Evolutionary conservation across 164 flowering plant species (phyloP).

Genomic region (Sedum album): DNA sequence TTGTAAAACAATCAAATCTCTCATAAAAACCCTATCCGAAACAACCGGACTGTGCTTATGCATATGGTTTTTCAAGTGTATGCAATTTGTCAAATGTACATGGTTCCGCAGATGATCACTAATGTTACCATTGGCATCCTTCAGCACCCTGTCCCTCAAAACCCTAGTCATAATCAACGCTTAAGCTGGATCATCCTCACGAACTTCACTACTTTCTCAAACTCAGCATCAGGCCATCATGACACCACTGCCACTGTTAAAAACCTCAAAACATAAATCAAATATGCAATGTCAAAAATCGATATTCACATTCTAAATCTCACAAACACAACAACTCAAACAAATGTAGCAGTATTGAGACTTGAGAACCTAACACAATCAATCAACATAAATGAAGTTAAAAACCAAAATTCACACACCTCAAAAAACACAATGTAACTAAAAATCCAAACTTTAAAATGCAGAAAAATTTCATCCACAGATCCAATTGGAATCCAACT

Average conservation of each 20-base stretch:
- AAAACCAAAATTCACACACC: no score
- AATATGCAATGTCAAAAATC: no score
- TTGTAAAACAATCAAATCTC: constrained; percentile 82
- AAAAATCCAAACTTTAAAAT: neutral
- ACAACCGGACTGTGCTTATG: constrained; percentile 71
- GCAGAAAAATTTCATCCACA: neutral
- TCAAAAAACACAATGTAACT: neutral
- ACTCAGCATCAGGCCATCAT: neutral
- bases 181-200: constrained; percentile 7
- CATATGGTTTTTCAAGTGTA: constrained; percentile 95
- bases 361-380: neutral
- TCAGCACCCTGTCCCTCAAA: constrained; percentile 57
- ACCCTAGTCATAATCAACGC: constrained; percentile 72
- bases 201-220: neutral
- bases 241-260: neutral
- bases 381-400: neutral
- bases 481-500: neutral
- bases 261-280: neutral
- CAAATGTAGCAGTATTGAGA: neutral
- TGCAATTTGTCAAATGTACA: constrained; percentile 87
- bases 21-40: constrained; percentile 69
- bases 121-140: constrained; percentile 73
- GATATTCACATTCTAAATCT: neutral
- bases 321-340: neutral
- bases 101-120: constrained; percentile 90